Base-by-base conservation (phyloP, 116 monocot genomes). In the Trichopus zeylanicus region DNA sequence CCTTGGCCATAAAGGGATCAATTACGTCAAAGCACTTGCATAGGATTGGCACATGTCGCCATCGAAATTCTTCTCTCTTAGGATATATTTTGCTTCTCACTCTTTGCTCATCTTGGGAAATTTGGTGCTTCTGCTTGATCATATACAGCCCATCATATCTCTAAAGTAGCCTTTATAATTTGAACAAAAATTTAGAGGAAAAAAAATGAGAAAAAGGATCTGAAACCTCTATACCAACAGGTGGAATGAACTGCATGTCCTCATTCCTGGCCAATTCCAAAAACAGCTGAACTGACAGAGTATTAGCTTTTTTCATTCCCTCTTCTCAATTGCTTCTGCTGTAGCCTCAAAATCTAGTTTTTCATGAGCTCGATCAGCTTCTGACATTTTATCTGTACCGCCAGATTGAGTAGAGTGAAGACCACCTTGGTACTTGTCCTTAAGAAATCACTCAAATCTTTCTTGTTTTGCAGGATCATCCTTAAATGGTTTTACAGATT, bases 1-100 rank as follows among this genome's bases (percentile, higher is more conserved):
- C 94, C 94, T 94, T 89, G 24, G 89, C 89, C 83, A 94, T 89
- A 70, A 76, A 94, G 51, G 94, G 89, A 78, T 94, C 89, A 46
- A 74, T 64, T 21, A 94, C 73, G 66, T 94, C 94, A 70, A 89
- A 94, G 25, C 89, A 78, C 67, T 89, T 94, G 81, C 94, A 94
- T 26, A 94, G 57, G 67, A 94, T 73, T 10, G 83, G 83, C 18
- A 83, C 55, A 53, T 89, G 94, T 6, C 83, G 70, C 94, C 94
- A 94, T 39, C 86, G 69, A 71, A 86, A 94, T 64, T 86, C 81
- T 62, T 94, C 86, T 57, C 89, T 70, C 60, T 74, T 89, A 10
- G 86, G 86, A 37, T 79, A 78, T 39, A 64, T 56, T 56, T 56
- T 76, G 29, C 59, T 61, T 6, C 31, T 19, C 23, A 22, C 30